A percentile compares a stretch with the other conserved stretches of the same genome.
phyloP scores from a whole-genome alignment of 495 filamentous ascomycete species.

The Cercophora samala region DNA sequence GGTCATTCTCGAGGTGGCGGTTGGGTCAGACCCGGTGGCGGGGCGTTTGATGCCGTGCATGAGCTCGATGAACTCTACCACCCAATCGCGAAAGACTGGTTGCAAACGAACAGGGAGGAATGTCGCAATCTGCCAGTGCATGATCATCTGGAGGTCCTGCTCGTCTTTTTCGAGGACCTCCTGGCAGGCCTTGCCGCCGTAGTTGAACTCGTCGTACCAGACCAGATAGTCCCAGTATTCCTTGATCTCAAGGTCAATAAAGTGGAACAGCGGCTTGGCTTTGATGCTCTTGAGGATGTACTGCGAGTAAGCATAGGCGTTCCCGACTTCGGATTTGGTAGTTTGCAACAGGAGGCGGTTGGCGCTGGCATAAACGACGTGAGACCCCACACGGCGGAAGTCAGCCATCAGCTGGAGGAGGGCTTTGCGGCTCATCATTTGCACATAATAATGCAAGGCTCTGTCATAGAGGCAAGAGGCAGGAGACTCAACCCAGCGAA shows the following conservation, averaged over 20 bases:
- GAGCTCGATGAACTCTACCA: conserved; percentile 89
- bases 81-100: conserved; percentile 83
- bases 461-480: conserved; percentile 93
- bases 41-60: conserved; percentile 85
- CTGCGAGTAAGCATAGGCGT: conserved; percentile 93
- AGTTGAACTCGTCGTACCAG: conserved; percentile 99
- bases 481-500: conserved; percentile 92
- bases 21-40: conserved; percentile 42
- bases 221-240: conserved; percentile 99
- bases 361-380: conserved; percentile 84
- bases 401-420: conserved; percentile 96
- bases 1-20: conserved; percentile 68
- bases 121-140: conserved; percentile 95
- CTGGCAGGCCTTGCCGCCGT: conserved; percentile 87
- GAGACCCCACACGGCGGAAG: conserved; percentile 90
- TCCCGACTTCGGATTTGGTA: conserved; percentile 93
- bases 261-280: conserved; percentile 91
- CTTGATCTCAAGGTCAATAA: conserved; percentile 94
- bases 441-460: conserved; percentile 94
- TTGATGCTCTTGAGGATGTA: conserved; percentile 97
- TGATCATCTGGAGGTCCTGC: conserved; percentile 85
- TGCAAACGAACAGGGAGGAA: conserved; percentile 82
- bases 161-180: conserved; percentile 78
- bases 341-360: conserved; percentile 92
- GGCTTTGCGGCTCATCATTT: conserved; percentile 95